Conservation (phyloP, 1,284 basidiomycete genomes). For the Testicularia cyperi region DNA sequence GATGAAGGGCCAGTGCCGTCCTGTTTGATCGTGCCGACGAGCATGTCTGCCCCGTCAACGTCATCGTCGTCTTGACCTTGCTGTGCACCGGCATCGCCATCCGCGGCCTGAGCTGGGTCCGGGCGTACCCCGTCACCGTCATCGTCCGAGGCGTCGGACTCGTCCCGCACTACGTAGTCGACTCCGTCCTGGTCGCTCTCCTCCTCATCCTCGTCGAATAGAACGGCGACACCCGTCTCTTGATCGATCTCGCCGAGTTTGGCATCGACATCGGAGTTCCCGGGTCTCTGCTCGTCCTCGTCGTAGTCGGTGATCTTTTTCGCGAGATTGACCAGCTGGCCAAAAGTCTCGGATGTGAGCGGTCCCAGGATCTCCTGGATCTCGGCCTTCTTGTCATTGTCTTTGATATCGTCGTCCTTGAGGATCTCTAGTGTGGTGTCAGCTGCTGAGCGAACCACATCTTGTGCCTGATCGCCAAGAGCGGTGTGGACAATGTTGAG, state of each 20-base stretch:
- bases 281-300: conserved; percentile 65
- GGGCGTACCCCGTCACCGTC: conserved; percentile 65
- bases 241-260: conserved; percentile 79
- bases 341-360: conserved; percentile 75
- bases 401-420: conserved; percentile 86
- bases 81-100: conserved; percentile 64
- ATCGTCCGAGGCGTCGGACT: conserved; percentile 71
- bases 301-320: conserved; percentile 98
- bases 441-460: conserved; percentile 89
- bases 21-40: conserved; percentile 64
- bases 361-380: conserved; percentile 77
- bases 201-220: conserved; percentile 66
- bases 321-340: conserved; percentile 79
- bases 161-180: conserved; percentile 71
- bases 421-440: conserved; percentile 86
- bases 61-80: conserved; percentile 71
- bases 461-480: conserved; percentile 92
- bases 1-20: neutral
- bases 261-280: conserved; percentile 67
- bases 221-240: conserved; percentile 61
- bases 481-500: conserved; percentile 69
- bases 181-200: conserved; percentile 87
- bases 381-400: conserved; percentile 97
- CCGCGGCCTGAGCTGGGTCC: conserved; percentile 63
- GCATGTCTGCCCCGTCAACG: conserved; percentile 60